Evolutionary conservation across 2,329 filamentous ascomycete genomes (phyloP), one percentile per base, ranked within the genome.

Genomic region (Aspergillus novoparasiticus): DNA sequence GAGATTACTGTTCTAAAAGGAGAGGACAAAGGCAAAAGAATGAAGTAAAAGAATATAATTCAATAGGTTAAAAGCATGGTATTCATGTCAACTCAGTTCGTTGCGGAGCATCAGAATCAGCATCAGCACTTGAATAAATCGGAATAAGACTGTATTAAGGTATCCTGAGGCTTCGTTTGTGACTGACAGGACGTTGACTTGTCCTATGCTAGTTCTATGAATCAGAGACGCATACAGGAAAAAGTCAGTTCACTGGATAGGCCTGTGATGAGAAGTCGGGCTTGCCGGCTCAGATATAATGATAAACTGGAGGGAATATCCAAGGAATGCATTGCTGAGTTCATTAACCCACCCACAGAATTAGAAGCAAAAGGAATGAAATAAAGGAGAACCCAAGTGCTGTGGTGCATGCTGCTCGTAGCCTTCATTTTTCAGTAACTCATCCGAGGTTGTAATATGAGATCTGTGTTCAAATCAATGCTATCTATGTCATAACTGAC

Each of bases 401-500:
- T 56, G 48, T 53, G 46, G 50, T 55, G 57, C 48, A 62, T 58
- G 50, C 62, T 32, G 58, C 54, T 65, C 66, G 48, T 68, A 46
- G 57, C 45, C 59, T 62, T 65, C 57, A 62, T 61, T 63, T 58
- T 57, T 50, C 63, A 53, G 60, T 65, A 58, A 68, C 64, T 68
- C 64, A 43, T 68, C 61, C 62, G 62, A 51, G 57, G 56, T 58
- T 53, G 48, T 46, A 57, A 50, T 46, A 57, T 66, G 62, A 63
- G 65, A 64, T 61, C 6, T 54, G 21, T 61, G 63, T 68, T 66
- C 58, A 68, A 66, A 69, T 67, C 56, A 71, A 74, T 67, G 68
- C 71, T 71, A 68, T 74, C 72, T 75, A 74, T 74, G 69, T 74
- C 68, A 66, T 72, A 65, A 70, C 64, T 54, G 65, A 67, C 66